These are phyloP conservation scores for Populus trichocarpa DNA, from an alignment of 441 rosid genomes.

Conservation along the genomic window DNA sequence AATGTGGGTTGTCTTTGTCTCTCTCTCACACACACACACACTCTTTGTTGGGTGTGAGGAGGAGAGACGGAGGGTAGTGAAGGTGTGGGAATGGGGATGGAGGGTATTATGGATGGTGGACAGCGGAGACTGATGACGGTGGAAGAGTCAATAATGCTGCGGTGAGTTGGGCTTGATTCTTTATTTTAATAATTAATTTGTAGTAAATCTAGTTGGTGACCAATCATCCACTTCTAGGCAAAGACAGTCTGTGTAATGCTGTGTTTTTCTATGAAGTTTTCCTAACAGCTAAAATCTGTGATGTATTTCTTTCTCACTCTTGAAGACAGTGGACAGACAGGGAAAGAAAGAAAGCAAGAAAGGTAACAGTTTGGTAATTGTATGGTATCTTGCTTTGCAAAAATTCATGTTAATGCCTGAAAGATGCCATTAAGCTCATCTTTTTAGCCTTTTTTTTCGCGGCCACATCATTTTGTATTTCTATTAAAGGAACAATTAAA, in stretches of 20 bases:
- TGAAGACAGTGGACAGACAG: background rate
- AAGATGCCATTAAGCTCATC: no score
- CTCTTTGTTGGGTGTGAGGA: background rate
- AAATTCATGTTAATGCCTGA: no score
- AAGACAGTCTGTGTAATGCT: constrained; percentile 21
- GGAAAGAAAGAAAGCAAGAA: background rate
- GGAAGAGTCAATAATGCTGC: constrained; percentile 12
- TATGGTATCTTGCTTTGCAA: no score
- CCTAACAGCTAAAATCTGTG: background rate
- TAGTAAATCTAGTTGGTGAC: background rate
- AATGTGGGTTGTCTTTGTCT: background rate
- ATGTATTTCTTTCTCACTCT: background rate
- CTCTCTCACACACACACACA: background rate
- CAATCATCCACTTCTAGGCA: constrained; percentile 20
- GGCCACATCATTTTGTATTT: no score
- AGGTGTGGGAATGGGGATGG: background rate
- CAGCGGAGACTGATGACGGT: constrained; percentile 6
- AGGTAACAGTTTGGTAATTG: background rate
- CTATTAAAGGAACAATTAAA: no score
- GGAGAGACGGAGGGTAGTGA: background rate
- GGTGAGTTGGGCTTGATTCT: background rate
- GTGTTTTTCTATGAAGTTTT: background rate
- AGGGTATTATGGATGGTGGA: background rate
- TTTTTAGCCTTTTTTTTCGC: no score
- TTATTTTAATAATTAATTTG: no score